Evolutionary conservation across 2,329 filamentous ascomycete species (phyloP), one percentile per base, ranked within the genome.

Genomic region (Xylariomycetidae sp.): DNA sequence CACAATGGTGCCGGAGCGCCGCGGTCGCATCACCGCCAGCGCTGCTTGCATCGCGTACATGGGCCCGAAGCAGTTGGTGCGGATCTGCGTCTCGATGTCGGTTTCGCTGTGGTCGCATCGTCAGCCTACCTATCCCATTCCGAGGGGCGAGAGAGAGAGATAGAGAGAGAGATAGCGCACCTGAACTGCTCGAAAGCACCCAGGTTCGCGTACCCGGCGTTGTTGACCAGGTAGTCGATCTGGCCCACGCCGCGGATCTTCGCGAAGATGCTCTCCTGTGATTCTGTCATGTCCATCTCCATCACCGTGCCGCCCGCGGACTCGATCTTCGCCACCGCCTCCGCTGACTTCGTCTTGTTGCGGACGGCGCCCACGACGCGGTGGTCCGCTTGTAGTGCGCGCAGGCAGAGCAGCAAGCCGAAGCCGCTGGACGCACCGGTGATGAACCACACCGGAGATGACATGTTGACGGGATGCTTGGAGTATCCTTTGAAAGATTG

Each of bases 371-470:
- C 56, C 13, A 59, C 33, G 7, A 61, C 57, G 3, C 42, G 48
- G 37, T 61, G 52, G 7, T 51, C 50, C 2, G 47, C 49, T 25
- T 47, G 42, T 2, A 60, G 49, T 3, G 46, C 54, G 3, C 48
- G 47, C 3, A 53, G 43, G 20, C 47, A 44, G 18, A 60, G 44
- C 3, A 50, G 28, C 5, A 54, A 40, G 10, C 58, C 57, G 19
- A 60, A 49, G 30, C 57, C 57, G 23, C 51, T 54, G 1, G 55
- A 58, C 25, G 52, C 54, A 9, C 57, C 57, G 6, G 57, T 61
- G 32, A 60, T 57, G 18, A 59, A 46, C 48, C 47, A 53, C 4
- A 43, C 35, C 2, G 49, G 46, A 19, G 48, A 39, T 15, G 48
- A 46, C 48, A 51, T 51, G 10, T 7, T 38, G 31, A 26, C 9